A percentile compares a stretch with the other conserved stretches of the same genome.
These are phyloP conservation scores for Aspergillus sp. DNA, from an alignment of 2,329 filamentous ascomycete species.

Conservation along the genomic window DNA sequence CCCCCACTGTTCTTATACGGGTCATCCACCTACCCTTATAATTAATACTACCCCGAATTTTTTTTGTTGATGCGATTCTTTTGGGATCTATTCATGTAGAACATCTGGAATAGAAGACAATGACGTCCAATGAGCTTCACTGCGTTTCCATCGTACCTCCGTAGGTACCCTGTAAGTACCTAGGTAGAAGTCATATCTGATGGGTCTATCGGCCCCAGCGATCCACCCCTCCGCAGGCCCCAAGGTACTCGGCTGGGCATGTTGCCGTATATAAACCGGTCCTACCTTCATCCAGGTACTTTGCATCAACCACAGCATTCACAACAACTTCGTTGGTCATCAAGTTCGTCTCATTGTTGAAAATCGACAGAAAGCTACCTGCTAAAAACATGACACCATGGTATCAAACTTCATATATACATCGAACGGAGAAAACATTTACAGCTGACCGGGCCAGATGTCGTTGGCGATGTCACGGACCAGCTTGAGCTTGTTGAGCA, in stretches of 20 bases:
- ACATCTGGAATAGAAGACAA: not conserved
- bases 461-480: slow-evolving; percentile 71
- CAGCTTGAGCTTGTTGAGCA: slow-evolving; percentile 70
- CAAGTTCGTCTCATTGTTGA: slow-evolving; percentile 11
- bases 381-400: slow-evolving; percentile 1
- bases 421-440: slow-evolving; percentile 4
- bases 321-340: not conserved
- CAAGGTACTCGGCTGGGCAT: slow-evolving; percentile 1
- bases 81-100: slow-evolving; percentile 12
- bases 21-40: slow-evolving; percentile 30
- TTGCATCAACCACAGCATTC: not conserved
- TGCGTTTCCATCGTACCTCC: too few species aligned
- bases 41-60: slow-evolving; percentile 27
- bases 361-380: slow-evolving; percentile 7
- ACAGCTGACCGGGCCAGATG: slow-evolving; percentile 63
- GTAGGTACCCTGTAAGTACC: not conserved
- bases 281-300: too few species aligned
- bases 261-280: too few species aligned
- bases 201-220: not conserved
- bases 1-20: slow-evolving; percentile 40
- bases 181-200: not conserved
- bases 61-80: slow-evolving; percentile 8
- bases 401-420: not conserved
- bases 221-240: not conserved
- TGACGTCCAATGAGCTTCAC: too few species aligned